Evolutionary conservation across 805 yeast genomes (phyloP).

Genomic region (Nakazawaea wickerhamii): DNA sequence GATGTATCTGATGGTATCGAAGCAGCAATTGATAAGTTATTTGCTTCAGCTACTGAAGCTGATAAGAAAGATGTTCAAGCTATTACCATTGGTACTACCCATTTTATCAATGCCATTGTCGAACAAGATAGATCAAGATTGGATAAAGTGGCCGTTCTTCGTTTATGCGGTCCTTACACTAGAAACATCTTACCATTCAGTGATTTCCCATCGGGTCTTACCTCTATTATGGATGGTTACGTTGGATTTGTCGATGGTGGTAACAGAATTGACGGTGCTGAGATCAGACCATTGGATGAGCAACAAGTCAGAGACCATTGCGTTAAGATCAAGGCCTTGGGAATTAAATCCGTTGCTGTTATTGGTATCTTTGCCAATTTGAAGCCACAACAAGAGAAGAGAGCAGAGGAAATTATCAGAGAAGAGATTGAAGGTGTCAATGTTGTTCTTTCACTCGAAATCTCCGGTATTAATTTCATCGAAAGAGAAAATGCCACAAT

Average conservation of each 20-base stretch:
- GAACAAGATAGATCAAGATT: slow-evolving; percentile 38
- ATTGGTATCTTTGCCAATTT: slow-evolving; percentile 38
- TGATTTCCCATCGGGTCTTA: slow-evolving; percentile 38
- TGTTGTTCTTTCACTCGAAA: slow-evolving; percentile 33
- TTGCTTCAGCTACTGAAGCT: slow-evolving; percentile 19
- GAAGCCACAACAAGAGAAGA: slow-evolving; percentile 33
- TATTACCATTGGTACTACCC: slow-evolving; percentile 49
- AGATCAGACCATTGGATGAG: slow-evolving; percentile 28
- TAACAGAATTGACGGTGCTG: slow-evolving; percentile 34
- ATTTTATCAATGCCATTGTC: slow-evolving; percentile 45
- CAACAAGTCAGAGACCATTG: slow-evolving; percentile 26
- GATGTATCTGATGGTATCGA: slow-evolving; percentile 40
- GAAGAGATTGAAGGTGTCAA: slow-evolving; percentile 25
- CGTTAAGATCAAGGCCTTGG: slow-evolving; percentile 25
- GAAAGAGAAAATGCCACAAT: slow-evolving; percentile 45
- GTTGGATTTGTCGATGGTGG: slow-evolving; percentile 35
- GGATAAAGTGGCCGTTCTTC: slow-evolving; percentile 40
- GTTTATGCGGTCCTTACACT: slow-evolving; percentile 42
- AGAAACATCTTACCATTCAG: slow-evolving; percentile 33
- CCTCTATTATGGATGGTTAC: slow-evolving; percentile 30
- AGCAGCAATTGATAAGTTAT: slow-evolving; percentile 29
- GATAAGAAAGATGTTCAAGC: slow-evolving; percentile 27
- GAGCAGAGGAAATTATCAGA: slow-evolving; percentile 28
- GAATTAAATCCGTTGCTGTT: slow-evolving; percentile 34
- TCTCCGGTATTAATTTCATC: slow-evolving; percentile 39